Conservation (phyloP, 169 alveolate species). For the Plasmodium falciparum region DNA sequence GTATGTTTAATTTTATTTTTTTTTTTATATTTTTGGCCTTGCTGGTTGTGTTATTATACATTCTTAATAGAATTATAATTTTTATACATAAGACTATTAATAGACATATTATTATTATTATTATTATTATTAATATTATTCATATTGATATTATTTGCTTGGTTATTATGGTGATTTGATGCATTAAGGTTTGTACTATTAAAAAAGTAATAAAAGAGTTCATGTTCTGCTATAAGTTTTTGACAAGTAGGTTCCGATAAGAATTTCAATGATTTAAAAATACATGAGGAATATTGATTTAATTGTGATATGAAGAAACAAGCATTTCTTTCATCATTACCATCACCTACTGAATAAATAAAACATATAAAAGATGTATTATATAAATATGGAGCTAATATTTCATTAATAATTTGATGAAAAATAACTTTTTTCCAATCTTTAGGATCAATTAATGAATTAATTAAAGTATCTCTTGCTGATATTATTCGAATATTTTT, state of each 20-base stretch:
- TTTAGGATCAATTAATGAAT: conserved; percentile 86
- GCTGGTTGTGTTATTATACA: background rate
- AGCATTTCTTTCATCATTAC: conserved; percentile 91
- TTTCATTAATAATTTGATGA: conserved; percentile 85
- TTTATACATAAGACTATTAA: background rate
- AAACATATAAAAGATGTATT: conserved; percentile 82
- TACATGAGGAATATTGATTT: conserved; percentile 83
- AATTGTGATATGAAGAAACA: conserved; percentile 86
- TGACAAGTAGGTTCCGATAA: conserved; percentile 88
- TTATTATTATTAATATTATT: background rate
- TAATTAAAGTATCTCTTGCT: conserved; percentile 88
- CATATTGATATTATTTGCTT: background rate
- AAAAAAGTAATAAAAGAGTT: conserved; percentile 82
- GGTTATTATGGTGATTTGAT: background rate
- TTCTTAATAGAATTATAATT: conserved; percentile 6
- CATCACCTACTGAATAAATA: conserved; percentile 91
- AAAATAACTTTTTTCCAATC: conserved; percentile 89
- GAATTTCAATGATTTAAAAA: conserved; percentile 87
- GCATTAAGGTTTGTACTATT: conserved; percentile 33
- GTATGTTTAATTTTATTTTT: background rate
- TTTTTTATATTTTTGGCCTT: background rate
- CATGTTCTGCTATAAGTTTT: conserved; percentile 87
- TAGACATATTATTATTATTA: background rate
- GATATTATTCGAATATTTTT: conserved; percentile 87
- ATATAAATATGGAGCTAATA: conserved; percentile 81